Evolutionary conservation across 2,329 filamentous ascomycete genomes (phyloP).

Genomic region (Trichoderma gracile): DNA sequence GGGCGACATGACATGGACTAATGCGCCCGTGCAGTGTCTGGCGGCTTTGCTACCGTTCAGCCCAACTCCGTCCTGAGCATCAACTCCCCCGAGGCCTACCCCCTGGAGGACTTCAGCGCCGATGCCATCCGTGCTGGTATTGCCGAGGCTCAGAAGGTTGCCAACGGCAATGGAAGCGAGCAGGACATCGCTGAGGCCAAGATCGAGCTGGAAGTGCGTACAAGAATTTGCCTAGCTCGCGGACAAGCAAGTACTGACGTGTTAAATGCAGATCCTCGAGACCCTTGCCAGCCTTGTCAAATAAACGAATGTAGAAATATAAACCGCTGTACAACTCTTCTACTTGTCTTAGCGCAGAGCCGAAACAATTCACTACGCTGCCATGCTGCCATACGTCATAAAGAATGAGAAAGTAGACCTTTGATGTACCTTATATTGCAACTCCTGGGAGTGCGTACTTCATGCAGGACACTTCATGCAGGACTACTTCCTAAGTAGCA

Average conservation of each 20-base stretch:
- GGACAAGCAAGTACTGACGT: not conserved
- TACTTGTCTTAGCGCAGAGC: constrained; percentile 39
- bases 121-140: constrained; percentile 90
- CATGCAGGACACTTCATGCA: too few species aligned
- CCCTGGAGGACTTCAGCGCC: constrained; percentile 92
- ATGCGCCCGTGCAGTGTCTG: constrained; percentile 66
- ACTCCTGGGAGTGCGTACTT: constrained; percentile 4
- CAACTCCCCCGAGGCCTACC: constrained; percentile 94
- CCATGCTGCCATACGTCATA: constrained; percentile 32
- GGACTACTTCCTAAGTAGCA: not conserved
- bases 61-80: constrained; percentile 94
- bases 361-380: constrained; percentile 42
- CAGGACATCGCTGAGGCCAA: constrained; percentile 98
- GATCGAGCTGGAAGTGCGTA: constrained; percentile 89
- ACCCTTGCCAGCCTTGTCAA: constrained; percentile 78
- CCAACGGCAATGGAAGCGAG: constrained; percentile 86
- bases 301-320: constrained; percentile 58
- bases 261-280: constrained; percentile 67
- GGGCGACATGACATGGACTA: constrained; percentile 5
- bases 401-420: constrained; percentile 17
- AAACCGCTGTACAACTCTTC: constrained; percentile 46
- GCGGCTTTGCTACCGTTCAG: constrained; percentile 95
- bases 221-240: not conserved
- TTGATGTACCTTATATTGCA: constrained; percentile 20
- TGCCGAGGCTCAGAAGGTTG: constrained; percentile 93